Conservation (phyloP, 345 rosid genomes). For the Turnera subulata region DNA sequence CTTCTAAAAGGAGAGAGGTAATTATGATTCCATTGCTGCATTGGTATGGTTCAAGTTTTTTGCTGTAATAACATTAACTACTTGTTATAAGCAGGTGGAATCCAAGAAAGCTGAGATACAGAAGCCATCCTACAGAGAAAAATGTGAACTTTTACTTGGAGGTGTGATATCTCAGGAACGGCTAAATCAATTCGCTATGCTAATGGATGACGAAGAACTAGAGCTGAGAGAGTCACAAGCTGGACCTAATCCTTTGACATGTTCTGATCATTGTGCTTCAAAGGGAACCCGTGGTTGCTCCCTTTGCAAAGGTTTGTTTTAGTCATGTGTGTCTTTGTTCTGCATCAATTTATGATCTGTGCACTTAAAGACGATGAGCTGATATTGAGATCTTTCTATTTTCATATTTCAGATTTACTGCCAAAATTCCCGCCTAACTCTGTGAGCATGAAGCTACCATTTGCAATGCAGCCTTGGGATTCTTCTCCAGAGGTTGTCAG, state of each 20-base stretch:
- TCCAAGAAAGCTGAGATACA: slow-evolving; percentile 32
- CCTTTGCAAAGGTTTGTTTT: slow-evolving; percentile 75
- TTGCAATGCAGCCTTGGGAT: slow-evolving; percentile 73
- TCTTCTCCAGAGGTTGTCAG: slow-evolving; percentile 72
- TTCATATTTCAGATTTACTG: slow-evolving; percentile 62
- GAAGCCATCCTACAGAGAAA: slow-evolving; percentile 37
- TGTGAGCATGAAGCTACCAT: slow-evolving; percentile 82
- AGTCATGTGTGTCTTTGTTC: slow-evolving; percentile 2
- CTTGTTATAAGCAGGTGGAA: slow-evolving; percentile 42
- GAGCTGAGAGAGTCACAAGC: slow-evolving; percentile 76
- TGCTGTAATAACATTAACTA: slow-evolving; percentile 13
- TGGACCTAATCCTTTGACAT: slow-evolving; percentile 47
- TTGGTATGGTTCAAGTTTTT: slow-evolving; percentile 15
- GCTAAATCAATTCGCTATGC: slow-evolving; percentile 38
- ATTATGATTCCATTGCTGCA: slow-evolving; percentile 4
- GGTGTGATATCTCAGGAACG: slow-evolving; percentile 32
- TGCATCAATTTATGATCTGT: slow-evolving; percentile 10
- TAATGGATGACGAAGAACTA: slow-evolving; percentile 87
- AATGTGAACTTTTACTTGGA: slow-evolving; percentile 67
- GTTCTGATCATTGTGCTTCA: slow-evolving; percentile 63
- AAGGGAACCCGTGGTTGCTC: slow-evolving; percentile 50
- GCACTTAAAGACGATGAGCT: slow-evolving; percentile 4
- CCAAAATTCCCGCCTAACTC: slow-evolving; percentile 84
- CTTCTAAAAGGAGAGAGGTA: slow-evolving; percentile 57
- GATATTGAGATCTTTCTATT: slow-evolving; percentile 13